These are phyloP conservation scores for Phoma sp. DNA, from an alignment of 2,329 filamentous ascomycete species.

Conservation along the genomic window DNA sequence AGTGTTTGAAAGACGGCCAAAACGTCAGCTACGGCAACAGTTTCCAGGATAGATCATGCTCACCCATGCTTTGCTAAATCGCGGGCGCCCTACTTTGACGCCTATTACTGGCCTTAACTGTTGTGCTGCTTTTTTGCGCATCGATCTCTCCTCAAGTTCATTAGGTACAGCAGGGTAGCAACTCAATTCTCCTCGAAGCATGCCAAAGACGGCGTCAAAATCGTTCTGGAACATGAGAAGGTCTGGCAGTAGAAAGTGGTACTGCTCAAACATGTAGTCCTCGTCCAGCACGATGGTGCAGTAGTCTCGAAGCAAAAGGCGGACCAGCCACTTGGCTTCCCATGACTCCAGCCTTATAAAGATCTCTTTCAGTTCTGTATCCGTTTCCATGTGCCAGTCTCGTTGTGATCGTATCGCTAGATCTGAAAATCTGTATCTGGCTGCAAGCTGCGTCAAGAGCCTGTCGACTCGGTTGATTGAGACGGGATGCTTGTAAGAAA, in stretches of 20 bases:
- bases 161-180: conserved; percentile 49
- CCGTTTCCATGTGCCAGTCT: conserved; percentile 26
- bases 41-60: not conserved
- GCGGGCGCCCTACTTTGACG: conserved; percentile 54
- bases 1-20: conserved; percentile 69
- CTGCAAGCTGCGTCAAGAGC: conserved; percentile 70
- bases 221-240: conserved; percentile 74
- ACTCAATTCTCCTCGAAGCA: conserved; percentile 56
- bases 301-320: conserved; percentile 79
- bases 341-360: conserved; percentile 59
- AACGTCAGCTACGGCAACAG: conserved; percentile 9
- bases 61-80: conserved; percentile 52
- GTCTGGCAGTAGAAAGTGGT: conserved; percentile 73
- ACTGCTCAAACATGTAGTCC: conserved; percentile 61
- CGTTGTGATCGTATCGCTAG: conserved; percentile 50
- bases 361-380: conserved; percentile 37
- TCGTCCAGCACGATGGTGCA: conserved; percentile 70
- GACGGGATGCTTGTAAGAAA: conserved; percentile 42
- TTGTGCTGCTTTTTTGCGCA: conserved; percentile 49
- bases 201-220: conserved; percentile 65
- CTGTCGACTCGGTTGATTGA: conserved; percentile 77
- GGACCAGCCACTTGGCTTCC: conserved; percentile 89
- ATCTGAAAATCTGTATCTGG: conserved; percentile 73
- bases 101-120: conserved; percentile 50
- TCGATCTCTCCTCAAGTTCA: conserved; percentile 32